Percentiles rank a stretch among this genome's conserved stretches.
These are phyloP conservation scores for Fusarium pseudonygamai DNA, from an alignment of 2,329 filamentous ascomycete species.

Conservation along the genomic window DNA sequence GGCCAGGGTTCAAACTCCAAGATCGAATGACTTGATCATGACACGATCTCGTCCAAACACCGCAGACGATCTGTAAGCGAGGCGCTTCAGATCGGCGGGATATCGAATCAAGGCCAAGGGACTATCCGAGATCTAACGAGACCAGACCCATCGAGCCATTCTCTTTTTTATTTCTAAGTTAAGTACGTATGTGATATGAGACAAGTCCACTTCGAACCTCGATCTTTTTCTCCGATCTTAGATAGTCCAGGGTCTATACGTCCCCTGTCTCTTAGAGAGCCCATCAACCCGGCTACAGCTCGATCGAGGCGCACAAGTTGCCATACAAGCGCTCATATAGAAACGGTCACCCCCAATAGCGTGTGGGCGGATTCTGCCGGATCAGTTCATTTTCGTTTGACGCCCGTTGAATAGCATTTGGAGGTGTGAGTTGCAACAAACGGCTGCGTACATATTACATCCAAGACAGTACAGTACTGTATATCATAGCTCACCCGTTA, in stretches of 20 bases:
- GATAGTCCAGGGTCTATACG: neutral
- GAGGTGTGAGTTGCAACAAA: neutral
- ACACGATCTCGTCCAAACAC: neutral
- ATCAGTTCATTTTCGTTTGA: neutral
- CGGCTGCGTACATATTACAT: neutral
- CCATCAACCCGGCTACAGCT: conserved; percentile 2
- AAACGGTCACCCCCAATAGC: neutral
- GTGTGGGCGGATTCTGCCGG: neutral
- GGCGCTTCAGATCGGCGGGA: neutral
- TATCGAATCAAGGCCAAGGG: neutral
- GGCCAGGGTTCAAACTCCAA: neutral
- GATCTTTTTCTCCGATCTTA: conserved; percentile 26
- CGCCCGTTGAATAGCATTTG: neutral
- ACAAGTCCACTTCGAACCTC: neutral
- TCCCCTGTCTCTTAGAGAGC: neutral
- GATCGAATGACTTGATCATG: neutral
- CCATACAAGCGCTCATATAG: neutral
- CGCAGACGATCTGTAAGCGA: neutral
- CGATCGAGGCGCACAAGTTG: neutral
- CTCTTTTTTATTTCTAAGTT: neutral
- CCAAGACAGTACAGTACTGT: neutral
- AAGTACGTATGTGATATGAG: neutral
- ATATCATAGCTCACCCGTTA: neutral
- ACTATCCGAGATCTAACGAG: neutral
- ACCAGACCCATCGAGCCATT: neutral